Conservation (phyloP, 2,329 filamentous ascomycete genomes). For the Aspergillus puulaauensis region DNA sequence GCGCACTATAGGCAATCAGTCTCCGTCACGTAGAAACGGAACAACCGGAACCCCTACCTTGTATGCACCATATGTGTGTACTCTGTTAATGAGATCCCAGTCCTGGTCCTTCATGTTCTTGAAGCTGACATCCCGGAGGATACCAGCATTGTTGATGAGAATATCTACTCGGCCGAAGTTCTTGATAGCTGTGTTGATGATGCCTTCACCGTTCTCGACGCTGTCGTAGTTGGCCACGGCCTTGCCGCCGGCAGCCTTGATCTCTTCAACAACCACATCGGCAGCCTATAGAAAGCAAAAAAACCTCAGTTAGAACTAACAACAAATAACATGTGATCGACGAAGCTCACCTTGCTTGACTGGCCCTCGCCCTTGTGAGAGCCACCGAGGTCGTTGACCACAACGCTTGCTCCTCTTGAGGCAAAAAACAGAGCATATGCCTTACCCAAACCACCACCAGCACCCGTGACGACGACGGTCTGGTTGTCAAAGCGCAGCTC, state of each 20-base stretch:
- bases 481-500: conserved; percentile 83
- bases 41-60: conserved; percentile 53
- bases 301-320: background rate
- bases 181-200: conserved; percentile 67
- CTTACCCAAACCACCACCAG: conserved; percentile 77
- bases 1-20: conserved; percentile 58
- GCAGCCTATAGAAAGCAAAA: conserved; percentile 56
- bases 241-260: conserved; percentile 82
- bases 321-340: conserved; percentile 7
- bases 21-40: conserved; percentile 2
- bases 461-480: conserved; percentile 84
- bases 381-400: conserved; percentile 93
- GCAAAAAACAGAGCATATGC: conserved; percentile 88
- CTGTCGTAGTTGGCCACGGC: conserved; percentile 95
- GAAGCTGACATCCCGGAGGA: conserved; percentile 91
- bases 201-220: conserved; percentile 81
- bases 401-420: conserved; percentile 86
- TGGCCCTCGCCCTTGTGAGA: conserved; percentile 91
- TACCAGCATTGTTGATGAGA: conserved; percentile 97
- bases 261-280: conserved; percentile 50
- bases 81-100: conserved; percentile 92
- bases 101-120: conserved; percentile 98
- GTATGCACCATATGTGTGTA: conserved; percentile 91
- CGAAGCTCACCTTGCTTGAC: conserved; percentile 69
- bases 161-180: conserved; percentile 74